These are phyloP conservation scores for Phytophthora multivora DNA, from an alignment of 352 stramenopile genomes.

Conservation along the genomic window DNA sequence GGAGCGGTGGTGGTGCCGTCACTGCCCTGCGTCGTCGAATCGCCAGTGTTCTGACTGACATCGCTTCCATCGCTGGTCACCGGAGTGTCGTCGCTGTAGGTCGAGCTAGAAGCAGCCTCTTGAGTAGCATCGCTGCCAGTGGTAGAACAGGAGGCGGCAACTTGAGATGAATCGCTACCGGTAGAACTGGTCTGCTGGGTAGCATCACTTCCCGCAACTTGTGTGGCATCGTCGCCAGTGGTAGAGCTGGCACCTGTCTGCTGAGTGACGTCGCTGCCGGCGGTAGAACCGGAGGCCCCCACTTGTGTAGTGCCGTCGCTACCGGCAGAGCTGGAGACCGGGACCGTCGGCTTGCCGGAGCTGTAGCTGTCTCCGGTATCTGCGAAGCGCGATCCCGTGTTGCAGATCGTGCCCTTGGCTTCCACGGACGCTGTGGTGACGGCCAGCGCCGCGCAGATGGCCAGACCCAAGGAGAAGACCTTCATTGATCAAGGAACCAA, in stretches of 20 bases:
- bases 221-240: not conserved
- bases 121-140: slow-evolving; percentile 7
- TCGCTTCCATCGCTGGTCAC: slow-evolving; percentile 11
- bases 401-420: slow-evolving; percentile 23
- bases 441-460: slow-evolving; percentile 29
- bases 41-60: slow-evolving; percentile 6
- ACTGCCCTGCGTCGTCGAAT: slow-evolving; percentile 6
- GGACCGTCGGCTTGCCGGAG: slow-evolving; percentile 2
- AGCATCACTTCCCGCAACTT: slow-evolving; percentile 2
- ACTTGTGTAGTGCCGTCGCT: slow-evolving; percentile 7
- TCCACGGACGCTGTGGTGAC: slow-evolving; percentile 19
- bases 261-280: slow-evolving; percentile 4
- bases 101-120: slow-evolving; percentile 8
- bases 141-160: slow-evolving; percentile 4
- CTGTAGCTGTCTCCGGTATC: slow-evolving; percentile 26
- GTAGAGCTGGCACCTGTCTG: slow-evolving; percentile 1
- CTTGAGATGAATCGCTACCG: not conserved
- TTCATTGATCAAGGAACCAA: slow-evolving; percentile 19
- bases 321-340: slow-evolving; percentile 6
- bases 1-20: not conserved
- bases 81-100: slow-evolving; percentile 2
- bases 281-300: slow-evolving; percentile 2
- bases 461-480: slow-evolving; percentile 26
- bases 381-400: slow-evolving; percentile 17
- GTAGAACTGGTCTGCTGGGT: slow-evolving; percentile 3